Percentiles rank a stretch among this genome's conserved stretches.
Conservation (phyloP, 805 yeast genomes). For the Zygosaccharomyces pseudorouxii region DNA sequence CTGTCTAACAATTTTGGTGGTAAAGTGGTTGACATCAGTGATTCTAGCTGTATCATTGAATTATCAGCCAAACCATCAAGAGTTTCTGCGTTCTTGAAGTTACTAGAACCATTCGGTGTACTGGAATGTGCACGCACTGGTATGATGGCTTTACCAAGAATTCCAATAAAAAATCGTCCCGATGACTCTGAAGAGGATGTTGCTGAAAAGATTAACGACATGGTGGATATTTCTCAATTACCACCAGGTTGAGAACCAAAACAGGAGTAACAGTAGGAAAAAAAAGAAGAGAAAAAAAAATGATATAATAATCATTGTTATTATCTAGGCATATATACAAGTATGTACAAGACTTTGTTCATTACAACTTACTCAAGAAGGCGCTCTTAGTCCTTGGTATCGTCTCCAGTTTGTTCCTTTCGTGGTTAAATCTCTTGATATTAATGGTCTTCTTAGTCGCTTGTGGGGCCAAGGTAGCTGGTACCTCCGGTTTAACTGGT, state of each 20-base stretch:
- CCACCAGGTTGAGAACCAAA: slow-evolving; percentile 74
- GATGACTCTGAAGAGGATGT: slow-evolving; percentile 52
- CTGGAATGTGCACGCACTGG: slow-evolving; percentile 96
- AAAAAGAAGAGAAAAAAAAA: background rate
- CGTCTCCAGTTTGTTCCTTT: slow-evolving; percentile 46
- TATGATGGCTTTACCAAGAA: slow-evolving; percentile 97
- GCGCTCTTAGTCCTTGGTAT: slow-evolving; percentile 53
- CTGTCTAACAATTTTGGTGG: slow-evolving; percentile 89
- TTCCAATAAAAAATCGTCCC: slow-evolving; percentile 63
- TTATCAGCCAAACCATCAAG: slow-evolving; percentile 91
- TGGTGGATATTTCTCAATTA: slow-evolving; percentile 81
- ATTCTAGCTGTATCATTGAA: slow-evolving; percentile 91
- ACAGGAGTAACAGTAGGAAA: background rate
- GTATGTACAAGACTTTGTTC: slow-evolving; percentile 3
- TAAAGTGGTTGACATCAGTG: slow-evolving; percentile 83
- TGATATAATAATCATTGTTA: background rate
- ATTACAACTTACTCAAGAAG: slow-evolving; percentile 33
- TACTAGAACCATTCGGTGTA: slow-evolving; percentile 93
- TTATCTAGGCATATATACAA: slow-evolving; percentile 6
- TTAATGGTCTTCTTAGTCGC: slow-evolving; percentile 48
- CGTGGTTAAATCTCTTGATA: slow-evolving; percentile 58
- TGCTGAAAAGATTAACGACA: slow-evolving; percentile 46
- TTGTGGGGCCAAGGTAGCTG: slow-evolving; percentile 35
- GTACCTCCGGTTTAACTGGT: slow-evolving; percentile 49
- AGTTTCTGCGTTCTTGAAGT: slow-evolving; percentile 76